Conservation (phyloP, 2,329 filamentous ascomycete genomes). For the Aspergillus pseudoviridinutans region DNA sequence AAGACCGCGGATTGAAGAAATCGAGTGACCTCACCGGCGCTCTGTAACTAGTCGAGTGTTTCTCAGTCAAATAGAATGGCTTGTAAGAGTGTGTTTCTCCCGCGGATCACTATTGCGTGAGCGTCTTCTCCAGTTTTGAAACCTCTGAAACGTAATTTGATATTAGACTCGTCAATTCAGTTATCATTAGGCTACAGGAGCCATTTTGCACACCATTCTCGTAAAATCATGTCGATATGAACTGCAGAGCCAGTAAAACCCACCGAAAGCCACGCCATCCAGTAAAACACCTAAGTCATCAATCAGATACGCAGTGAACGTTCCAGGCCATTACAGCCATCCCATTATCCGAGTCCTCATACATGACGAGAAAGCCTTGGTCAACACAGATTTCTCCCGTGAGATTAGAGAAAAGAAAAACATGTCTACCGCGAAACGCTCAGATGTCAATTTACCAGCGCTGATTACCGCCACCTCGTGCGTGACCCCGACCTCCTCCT, state of each 20-base stretch:
- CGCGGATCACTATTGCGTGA: too few species aligned
- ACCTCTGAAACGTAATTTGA: neutral
- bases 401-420: neutral
- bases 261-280: neutral
- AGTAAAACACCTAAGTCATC: neutral
- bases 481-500: neutral
- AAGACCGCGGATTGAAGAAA: slow-evolving; percentile 40
- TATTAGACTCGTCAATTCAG: neutral
- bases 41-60: neutral
- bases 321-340: neutral
- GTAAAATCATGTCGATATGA: neutral
- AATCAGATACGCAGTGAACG: neutral
- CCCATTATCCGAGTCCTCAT: neutral
- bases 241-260: neutral
- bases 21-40: slow-evolving; percentile 27
- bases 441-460: neutral
- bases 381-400: neutral
- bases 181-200: neutral
- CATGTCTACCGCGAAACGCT: neutral
- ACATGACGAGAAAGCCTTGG: neutral
- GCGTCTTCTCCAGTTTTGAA: neutral
- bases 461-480: neutral
- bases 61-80: neutral
- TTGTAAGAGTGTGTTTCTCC: too few species aligned
- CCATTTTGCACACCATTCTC: neutral